A percentile compares a stretch with the other conserved stretches of the same genome.
Evolutionary conservation across 345 rosid genomes (phyloP).

Genomic region (Corymbia maculata): DNA sequence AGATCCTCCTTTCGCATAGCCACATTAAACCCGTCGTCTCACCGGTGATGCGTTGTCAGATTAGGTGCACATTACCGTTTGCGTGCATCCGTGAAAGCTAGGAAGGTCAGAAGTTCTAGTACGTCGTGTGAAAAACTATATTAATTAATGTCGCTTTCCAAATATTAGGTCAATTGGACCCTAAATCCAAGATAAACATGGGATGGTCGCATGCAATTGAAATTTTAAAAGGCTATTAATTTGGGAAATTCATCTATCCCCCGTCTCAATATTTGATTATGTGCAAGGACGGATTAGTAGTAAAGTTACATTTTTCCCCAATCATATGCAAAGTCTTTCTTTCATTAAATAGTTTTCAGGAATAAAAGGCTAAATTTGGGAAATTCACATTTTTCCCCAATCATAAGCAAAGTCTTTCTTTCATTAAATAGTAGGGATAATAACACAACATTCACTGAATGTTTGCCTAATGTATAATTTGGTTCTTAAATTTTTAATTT

Average conservation of each 20-base stretch:
- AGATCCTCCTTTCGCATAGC: no score
- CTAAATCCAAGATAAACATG: background rate
- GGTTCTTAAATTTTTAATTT: no score
- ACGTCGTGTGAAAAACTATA: no score
- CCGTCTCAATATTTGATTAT: background rate
- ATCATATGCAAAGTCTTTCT: background rate
- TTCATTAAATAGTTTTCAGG: no score
- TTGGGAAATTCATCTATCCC: background rate
- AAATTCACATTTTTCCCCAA: background rate
- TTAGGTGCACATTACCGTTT: fast-evolving
- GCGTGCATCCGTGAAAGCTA: no score
- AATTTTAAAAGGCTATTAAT: background rate
- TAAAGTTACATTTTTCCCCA: background rate
- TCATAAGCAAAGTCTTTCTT: background rate
- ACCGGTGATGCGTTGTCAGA: no score
- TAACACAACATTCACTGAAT: no score
- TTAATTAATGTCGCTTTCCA: background rate
- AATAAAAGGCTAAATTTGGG: no score
- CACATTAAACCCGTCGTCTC: no score
- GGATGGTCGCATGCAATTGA: background rate
- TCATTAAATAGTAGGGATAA: no score
- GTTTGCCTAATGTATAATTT: no score
- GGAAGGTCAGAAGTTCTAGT: no score
- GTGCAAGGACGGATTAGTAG: background rate
- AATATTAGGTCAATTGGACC: background rate